phyloP scores from a whole-genome alignment of 495 filamentous ascomycete species.

The Delitschia confertaspora region DNA sequence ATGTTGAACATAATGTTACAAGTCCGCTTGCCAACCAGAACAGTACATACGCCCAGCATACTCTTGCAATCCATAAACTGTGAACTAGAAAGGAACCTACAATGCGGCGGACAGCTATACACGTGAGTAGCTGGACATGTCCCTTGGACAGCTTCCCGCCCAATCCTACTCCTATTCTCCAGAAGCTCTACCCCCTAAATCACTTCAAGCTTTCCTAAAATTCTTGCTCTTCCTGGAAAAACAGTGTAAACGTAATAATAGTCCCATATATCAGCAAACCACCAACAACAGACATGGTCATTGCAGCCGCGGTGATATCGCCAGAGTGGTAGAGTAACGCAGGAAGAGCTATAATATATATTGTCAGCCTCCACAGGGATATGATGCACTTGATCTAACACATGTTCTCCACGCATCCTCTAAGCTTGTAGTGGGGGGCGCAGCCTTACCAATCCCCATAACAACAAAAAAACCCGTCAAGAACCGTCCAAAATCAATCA shows the following conservation, averaged over 20 bases:
- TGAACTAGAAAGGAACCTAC: no score
- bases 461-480: constrained; percentile 94
- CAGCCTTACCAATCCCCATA: constrained; percentile 78
- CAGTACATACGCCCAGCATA: no score
- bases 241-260: constrained; percentile 94
- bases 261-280: constrained; percentile 94
- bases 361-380: constrained; percentile 23
- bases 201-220: no score
- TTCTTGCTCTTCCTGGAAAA: constrained; percentile 94
- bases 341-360: constrained; percentile 70
- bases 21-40: no score
- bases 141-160: no score
- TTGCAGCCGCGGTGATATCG: constrained; percentile 71
- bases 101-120: no score
- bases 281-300: constrained; percentile 90
- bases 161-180: no score
- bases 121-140: no score
- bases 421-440: neutral
- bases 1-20: no score
- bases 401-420: neutral
- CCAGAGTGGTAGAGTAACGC: constrained; percentile 75
- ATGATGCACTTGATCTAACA: constrained; percentile 1
- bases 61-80: no score
- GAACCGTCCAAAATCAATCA: constrained; percentile 88
- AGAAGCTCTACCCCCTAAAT: no score